These are phyloP conservation scores for Aspergillus fijiensis DNA, from an alignment of 2,329 filamentous ascomycete genomes.

Conservation along the genomic window DNA sequence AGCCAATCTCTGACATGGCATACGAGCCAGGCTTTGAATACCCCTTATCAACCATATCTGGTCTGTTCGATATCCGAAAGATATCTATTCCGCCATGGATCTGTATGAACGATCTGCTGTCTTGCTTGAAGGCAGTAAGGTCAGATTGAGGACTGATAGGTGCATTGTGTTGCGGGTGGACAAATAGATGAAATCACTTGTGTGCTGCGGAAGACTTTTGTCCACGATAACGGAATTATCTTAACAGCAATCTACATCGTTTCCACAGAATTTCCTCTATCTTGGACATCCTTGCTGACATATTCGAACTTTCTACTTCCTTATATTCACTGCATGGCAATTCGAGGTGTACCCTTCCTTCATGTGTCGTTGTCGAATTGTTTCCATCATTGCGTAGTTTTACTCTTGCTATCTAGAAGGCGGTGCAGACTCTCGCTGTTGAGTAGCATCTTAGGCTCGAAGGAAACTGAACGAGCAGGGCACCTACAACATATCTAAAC, in stretches of 20 bases:
- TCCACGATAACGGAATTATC: constrained; percentile 4
- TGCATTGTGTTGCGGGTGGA: constrained; percentile 29
- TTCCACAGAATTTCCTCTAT: background rate
- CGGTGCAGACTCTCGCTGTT: background rate
- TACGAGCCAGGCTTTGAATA: constrained; percentile 24
- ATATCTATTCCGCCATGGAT: constrained; percentile 16
- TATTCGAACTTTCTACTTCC: no score
- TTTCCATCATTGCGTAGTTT: background rate
- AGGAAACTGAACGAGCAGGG: no score
- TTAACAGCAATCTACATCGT: constrained; percentile 1
- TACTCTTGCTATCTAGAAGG: background rate
- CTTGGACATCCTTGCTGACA: background rate
- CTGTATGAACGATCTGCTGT: constrained; percentile 9
- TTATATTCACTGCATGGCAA: background rate
- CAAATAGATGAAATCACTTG: constrained; percentile 22
- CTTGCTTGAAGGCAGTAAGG: constrained; percentile 17
- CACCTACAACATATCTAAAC: no score
- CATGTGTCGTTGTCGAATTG: background rate
- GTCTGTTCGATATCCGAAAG: constrained; percentile 17
- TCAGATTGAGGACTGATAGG: constrained; percentile 19
- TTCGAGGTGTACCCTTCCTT: background rate
- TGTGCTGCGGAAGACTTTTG: constrained; percentile 22
- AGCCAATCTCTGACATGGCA: constrained; percentile 21
- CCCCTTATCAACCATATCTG: constrained; percentile 19
- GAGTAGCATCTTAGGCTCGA: no score